Conservation (phyloP, 2,329 filamentous ascomycete species). For the Phaeomoniella chlamydospora region DNA sequence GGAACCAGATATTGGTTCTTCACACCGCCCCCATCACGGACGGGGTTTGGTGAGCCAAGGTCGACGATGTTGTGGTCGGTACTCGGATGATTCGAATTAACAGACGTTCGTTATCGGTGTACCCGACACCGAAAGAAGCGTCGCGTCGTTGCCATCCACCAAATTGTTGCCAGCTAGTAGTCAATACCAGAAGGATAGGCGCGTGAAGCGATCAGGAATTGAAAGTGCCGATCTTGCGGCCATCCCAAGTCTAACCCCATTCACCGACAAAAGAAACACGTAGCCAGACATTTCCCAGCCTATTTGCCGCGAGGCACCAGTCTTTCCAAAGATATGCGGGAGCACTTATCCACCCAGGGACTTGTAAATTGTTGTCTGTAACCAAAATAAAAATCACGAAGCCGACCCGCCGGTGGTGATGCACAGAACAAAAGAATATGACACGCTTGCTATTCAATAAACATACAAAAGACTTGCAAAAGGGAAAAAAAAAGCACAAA, state of each 20-base stretch:
- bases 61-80: no score
- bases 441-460: slow-evolving; percentile 31
- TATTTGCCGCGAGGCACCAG: slow-evolving; percentile 33
- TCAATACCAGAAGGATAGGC: slow-evolving; percentile 17
- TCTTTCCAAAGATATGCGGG: slow-evolving; percentile 32
- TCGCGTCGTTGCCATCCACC: slow-evolving; percentile 4
- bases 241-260: slow-evolving; percentile 1
- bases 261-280: slow-evolving; percentile 17
- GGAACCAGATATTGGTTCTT: no score
- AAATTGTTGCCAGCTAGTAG: slow-evolving; percentile 20
- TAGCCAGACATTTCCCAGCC: slow-evolving; percentile 22
- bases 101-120: neutral
- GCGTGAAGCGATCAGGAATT: slow-evolving; percentile 9
- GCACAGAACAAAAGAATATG: slow-evolving; percentile 14
- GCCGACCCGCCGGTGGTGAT: slow-evolving; percentile 33
- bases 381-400: slow-evolving; percentile 19
- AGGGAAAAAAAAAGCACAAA: slow-evolving; percentile 23
- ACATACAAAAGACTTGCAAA: slow-evolving; percentile 24
- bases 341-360: slow-evolving; percentile 20
- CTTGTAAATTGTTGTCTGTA: slow-evolving; percentile 8
- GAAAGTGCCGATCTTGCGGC: neutral
- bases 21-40: slow-evolving; percentile 14
- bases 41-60: slow-evolving; percentile 7
- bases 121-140: neutral
- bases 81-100: no score